phyloP scores from a whole-genome alignment of 768 basidiomycete species.

The Exsudoporus frostii region DNA sequence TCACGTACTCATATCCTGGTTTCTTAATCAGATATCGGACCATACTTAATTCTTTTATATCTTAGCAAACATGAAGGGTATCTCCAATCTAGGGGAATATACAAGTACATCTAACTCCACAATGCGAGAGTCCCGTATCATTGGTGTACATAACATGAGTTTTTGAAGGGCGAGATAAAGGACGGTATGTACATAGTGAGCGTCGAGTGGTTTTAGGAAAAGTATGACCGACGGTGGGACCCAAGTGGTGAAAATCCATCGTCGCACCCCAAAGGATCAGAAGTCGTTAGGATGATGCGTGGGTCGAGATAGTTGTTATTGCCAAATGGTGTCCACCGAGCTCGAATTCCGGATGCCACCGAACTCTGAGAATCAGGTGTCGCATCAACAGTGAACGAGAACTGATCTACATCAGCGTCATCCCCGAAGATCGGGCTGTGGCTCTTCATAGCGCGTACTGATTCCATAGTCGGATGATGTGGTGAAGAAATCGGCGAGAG shows the following conservation, averaged over 20 bases:
- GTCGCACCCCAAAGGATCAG: constrained; percentile 33
- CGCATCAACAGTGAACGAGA: constrained; percentile 40
- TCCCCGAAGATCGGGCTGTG: constrained; percentile 44
- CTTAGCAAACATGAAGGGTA: constrained; percentile 18
- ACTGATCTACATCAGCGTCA: constrained; percentile 49
- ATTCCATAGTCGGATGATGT: constrained; percentile 20
- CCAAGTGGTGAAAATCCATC: constrained; percentile 45
- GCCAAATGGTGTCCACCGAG: constrained; percentile 31
- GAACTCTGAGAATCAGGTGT: constrained; percentile 13
- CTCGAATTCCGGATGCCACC: constrained; percentile 7
- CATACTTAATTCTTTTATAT: background rate
- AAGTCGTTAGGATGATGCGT: constrained; percentile 31
- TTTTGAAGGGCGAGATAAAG: background rate
- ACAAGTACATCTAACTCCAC: constrained; percentile 15
- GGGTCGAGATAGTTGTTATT: constrained; percentile 29
- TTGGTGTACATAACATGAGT: constrained; percentile 2
- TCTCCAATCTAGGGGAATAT: constrained; percentile 21
- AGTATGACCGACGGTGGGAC: constrained; percentile 38
- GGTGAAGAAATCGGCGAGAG: constrained; percentile 31
- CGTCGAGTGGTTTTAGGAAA: constrained; percentile 18
- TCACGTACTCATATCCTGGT: constrained; percentile 14
- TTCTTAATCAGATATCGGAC: background rate
- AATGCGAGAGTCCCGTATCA: constrained; percentile 12
- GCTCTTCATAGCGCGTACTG: constrained; percentile 36
- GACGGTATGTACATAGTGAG: background rate